Evolutionary conservation across 345 rosid species (phyloP).

Genomic region (Jatropha curcas): DNA sequence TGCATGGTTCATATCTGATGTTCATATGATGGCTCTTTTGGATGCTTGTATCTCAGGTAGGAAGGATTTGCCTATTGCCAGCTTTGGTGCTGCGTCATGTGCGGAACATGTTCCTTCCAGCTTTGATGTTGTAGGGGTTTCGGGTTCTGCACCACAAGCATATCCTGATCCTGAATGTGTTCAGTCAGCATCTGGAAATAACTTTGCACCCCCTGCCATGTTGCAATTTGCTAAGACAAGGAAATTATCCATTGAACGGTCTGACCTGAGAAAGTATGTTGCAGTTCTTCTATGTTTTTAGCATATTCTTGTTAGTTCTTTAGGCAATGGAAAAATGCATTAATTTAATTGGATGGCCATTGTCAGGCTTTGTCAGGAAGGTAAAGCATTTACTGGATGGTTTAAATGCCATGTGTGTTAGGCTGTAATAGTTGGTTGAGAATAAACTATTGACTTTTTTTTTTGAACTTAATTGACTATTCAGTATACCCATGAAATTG

Average conservation of each 20-base stretch:
- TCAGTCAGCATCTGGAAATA: conserved; percentile 66
- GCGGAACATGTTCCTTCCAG: conserved; percentile 39
- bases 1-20: background rate
- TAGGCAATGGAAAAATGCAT: background rate
- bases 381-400: conserved; percentile 2
- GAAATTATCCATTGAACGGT: conserved; percentile 81
- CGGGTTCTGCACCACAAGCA: conserved; percentile 55
- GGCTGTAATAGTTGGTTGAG: background rate
- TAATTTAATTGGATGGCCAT: background rate
- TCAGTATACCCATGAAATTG: conserved; percentile 4
- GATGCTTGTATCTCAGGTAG: conserved; percentile 50
- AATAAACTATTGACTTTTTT: background rate
- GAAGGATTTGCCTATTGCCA: conserved; percentile 35
- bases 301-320: background rate
- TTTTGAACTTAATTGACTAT: too few relatives aligned
- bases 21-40: conserved; percentile 6
- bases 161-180: conserved; percentile 64
- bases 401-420: background rate
- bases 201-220: conserved; percentile 59
- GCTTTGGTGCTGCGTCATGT: conserved; percentile 40
- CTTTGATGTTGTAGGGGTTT: conserved; percentile 49
- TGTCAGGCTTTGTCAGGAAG: background rate
- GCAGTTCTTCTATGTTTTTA: conserved; percentile 7
- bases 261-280: conserved; percentile 84
- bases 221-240: conserved; percentile 93